These are phyloP conservation scores for Moniliella sp. DNA, from an alignment of 1,284 basidiomycete species.

Conservation along the genomic window DNA sequence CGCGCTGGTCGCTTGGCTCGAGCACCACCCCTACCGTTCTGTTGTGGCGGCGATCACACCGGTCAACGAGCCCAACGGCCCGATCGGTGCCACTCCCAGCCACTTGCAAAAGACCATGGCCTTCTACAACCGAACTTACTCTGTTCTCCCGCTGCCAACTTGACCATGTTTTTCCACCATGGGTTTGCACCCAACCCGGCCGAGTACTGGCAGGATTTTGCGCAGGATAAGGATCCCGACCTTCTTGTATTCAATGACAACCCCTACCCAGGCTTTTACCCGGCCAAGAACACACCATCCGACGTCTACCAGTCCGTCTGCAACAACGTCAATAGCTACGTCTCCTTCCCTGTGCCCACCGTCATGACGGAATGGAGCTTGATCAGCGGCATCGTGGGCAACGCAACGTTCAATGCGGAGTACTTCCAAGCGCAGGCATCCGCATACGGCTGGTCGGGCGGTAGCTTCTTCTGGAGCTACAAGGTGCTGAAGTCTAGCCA, in stretches of 20 bases:
- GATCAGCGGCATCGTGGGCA: slow-evolving; percentile 9
- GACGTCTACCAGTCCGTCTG: slow-evolving; percentile 1
- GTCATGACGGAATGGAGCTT: slow-evolving; percentile 20
- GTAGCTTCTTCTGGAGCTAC: slow-evolving; percentile 26
- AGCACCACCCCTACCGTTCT: slow-evolving; percentile 17
- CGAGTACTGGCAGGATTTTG: slow-evolving; percentile 16
- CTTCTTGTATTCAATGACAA: slow-evolving; percentile 23
- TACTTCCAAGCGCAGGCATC: slow-evolving; percentile 16
- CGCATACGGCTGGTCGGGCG: slow-evolving; percentile 24
- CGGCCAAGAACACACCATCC: not conserved
- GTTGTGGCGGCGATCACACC: slow-evolving; percentile 17
- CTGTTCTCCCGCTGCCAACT: slow-evolving; percentile 5
- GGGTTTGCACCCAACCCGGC: slow-evolving; percentile 11
- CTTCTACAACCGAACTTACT: slow-evolving; percentile 17
- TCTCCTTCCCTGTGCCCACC: slow-evolving; percentile 9
- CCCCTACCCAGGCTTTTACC: slow-evolving; percentile 16
- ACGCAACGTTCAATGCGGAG: slow-evolving; percentile 15
- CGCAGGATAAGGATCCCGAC: slow-evolving; percentile 16
- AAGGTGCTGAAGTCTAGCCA: slow-evolving; percentile 9
- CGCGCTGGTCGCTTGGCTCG: slow-evolving; percentile 13
- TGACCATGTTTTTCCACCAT: slow-evolving; percentile 26
- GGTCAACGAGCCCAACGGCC: slow-evolving; percentile 22
- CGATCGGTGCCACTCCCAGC: slow-evolving; percentile 3
- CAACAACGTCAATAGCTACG: slow-evolving; percentile 4
- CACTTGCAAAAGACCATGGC: slow-evolving; percentile 6